Evolutionary conservation across 805 yeast species (phyloP), one percentile per base, ranked within the genome.

Genomic region (Kuraishia hungarica): DNA sequence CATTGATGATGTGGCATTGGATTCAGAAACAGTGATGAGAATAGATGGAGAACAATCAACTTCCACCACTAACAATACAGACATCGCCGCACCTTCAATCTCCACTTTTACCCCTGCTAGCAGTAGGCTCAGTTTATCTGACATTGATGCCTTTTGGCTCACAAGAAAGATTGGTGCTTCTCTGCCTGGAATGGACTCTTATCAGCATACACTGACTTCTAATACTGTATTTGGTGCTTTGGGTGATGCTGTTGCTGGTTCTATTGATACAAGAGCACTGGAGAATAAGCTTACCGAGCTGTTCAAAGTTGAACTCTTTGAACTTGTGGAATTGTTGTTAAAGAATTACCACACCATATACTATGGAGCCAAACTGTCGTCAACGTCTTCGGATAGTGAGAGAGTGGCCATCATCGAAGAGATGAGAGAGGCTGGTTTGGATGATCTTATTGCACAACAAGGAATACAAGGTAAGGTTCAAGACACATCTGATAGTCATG

Each of bases 251-350:
- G 52, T 56, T 15, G 50, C 49, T 1, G 55, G 66, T 2, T 64
- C 70, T 8, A 56, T 72, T 2, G 66, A 74, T 28, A 63, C 68
- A 13, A 68, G 80, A 46, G 76, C 74, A 19, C 72, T 82, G 51
- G 89, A 85, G 59, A 77, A 76, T 47, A 75, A 72, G n/a, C 64
- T 90, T 5, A 67, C 79, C 62, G 78, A 77, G 28, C 58, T 81
- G 1, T 68, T 87, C n/a, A 79, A 80, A 7, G 72, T 70, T 54
- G 84, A 81, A 46, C 70, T 80, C 55, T 71, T 78, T 50, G 77
- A 72, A 0, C 64, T 87, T n/a, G 76, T 81, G 2, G 73, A 76
- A 47, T 59, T 68, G 13, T 63, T 88, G 26, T 67, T 81, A 13
- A 70, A 72, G 24, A 85, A 89, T 62, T 57, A 63, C 26, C 26